Evolutionary conservation across 1,284 basidiomycete species (phyloP).

Genomic region (Paramarasmius palmivorus): DNA sequence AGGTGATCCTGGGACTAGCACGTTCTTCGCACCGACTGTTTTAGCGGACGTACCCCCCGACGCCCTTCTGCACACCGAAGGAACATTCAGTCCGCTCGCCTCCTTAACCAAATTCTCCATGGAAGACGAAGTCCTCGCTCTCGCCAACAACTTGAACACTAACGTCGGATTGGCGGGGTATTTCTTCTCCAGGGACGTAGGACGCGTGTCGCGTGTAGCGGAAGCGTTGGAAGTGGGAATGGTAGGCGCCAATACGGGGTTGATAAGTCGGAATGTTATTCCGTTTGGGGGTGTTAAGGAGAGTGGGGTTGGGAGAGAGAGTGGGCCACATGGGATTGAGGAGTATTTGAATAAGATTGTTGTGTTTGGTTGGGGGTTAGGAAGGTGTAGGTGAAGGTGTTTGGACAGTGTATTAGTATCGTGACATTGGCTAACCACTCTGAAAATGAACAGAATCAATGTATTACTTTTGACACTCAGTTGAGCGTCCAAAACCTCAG

Average conservation of each 20-base stretch:
- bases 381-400: no score
- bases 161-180: constrained; percentile 91
- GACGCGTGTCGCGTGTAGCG: constrained; percentile 95
- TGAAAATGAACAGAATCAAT: no score
- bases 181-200: constrained; percentile 90
- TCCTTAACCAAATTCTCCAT: constrained; percentile 84
- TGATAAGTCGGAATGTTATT: constrained; percentile 79
- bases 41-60: constrained; percentile 72
- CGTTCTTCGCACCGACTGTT: constrained; percentile 77
- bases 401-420: no score
- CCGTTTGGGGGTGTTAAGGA: constrained; percentile 95
- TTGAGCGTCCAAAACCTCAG: no score
- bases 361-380: constrained; percentile 55
- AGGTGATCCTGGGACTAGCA: constrained; percentile 17
- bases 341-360: constrained; percentile 88
- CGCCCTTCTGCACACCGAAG: constrained; percentile 69
- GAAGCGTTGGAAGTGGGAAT: constrained; percentile 96
- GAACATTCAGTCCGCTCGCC: constrained; percentile 89
- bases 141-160: constrained; percentile 86
- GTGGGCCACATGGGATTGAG: constrained; percentile 73
- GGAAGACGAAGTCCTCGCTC: constrained; percentile 87
- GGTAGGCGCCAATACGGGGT: constrained; percentile 88
- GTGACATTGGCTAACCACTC: no score
- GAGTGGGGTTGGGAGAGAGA: constrained; percentile 81
- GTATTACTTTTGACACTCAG: no score